A percentile compares a stretch with the other conserved stretches of the same genome.
Conservation (phyloP, 2,329 filamentous ascomycete genomes). For the Pseudogymnoascus sp. region DNA sequence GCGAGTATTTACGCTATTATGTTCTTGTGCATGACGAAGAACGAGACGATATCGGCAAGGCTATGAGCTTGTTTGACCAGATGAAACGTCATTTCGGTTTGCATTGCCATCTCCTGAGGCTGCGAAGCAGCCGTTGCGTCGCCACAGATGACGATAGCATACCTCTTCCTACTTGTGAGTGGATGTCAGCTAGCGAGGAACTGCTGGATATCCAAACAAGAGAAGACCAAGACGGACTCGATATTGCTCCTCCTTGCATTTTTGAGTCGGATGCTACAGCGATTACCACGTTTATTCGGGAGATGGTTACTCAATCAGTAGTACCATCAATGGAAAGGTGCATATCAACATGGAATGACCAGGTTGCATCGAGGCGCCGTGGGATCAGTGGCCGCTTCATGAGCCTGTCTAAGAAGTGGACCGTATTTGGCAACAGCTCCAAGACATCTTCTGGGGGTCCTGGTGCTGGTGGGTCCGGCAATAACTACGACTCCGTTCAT, state of each 20-base stretch:
- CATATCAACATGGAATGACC: slow-evolving; percentile 90
- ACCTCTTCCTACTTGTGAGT: slow-evolving; percentile 71
- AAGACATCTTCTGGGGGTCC: slow-evolving; percentile 40
- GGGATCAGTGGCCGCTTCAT: slow-evolving; percentile 91
- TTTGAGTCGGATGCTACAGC: slow-evolving; percentile 88
- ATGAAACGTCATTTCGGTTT: slow-evolving; percentile 99
- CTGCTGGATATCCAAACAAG: slow-evolving; percentile 61
- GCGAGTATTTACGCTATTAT: slow-evolving; percentile 91
- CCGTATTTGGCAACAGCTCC: slow-evolving; percentile 60
- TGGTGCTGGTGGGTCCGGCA: slow-evolving; percentile 43
- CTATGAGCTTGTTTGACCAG: slow-evolving; percentile 85
- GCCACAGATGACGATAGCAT: slow-evolving; percentile 88
- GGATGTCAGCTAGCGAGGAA: slow-evolving; percentile 83
- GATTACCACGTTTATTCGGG: slow-evolving; percentile 80
- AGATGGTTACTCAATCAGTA: slow-evolving; percentile 91
- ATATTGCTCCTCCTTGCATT: slow-evolving; percentile 66
- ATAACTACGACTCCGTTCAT: slow-evolving; percentile 68
- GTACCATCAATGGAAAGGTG: slow-evolving; percentile 94
- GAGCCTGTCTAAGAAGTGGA: slow-evolving; percentile 84
- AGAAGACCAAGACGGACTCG: slow-evolving; percentile 61
- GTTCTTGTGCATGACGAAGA: slow-evolving; percentile 96
- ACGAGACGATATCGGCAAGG: slow-evolving; percentile 81
- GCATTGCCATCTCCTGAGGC: slow-evolving; percentile 82
- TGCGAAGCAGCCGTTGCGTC: slow-evolving; percentile 76
- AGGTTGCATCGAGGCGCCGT: slow-evolving; percentile 80